Percentiles rank a stretch among this genome's conserved stretches.
Conservation (phyloP, 2,329 filamentous ascomycete genomes). For the Microdochium nivale region DNA sequence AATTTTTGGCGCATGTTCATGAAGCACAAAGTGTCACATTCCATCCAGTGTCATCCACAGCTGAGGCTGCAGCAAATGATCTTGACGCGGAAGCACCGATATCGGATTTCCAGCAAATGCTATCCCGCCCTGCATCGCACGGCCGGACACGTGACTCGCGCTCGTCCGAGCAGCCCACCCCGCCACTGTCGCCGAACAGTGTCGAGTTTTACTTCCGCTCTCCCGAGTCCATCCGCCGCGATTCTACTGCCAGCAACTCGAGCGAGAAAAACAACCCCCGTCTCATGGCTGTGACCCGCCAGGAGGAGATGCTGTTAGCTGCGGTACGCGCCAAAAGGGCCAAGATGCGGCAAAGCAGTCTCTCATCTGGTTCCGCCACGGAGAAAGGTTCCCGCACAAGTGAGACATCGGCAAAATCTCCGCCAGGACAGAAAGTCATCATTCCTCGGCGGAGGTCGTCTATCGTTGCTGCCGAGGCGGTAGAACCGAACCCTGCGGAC, state of each 20-base stretch:
- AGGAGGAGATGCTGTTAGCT: constrained; percentile 50
- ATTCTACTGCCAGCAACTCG: constrained; percentile 11
- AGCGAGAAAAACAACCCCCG: constrained; percentile 26
- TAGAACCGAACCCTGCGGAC: neutral
- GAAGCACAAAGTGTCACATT: constrained; percentile 31
- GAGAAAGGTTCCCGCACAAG: neutral
- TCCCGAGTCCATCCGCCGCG: constrained; percentile 23
- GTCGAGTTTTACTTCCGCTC: constrained; percentile 39
- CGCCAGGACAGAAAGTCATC: constrained; percentile 21
- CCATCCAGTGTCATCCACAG: constrained; percentile 19
- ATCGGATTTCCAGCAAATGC: constrained; percentile 5
- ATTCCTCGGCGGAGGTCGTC: constrained; percentile 1
- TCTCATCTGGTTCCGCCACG: neutral
- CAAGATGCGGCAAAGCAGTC: constrained; percentile 31
- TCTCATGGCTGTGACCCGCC: constrained; percentile 48
- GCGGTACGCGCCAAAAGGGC: constrained; percentile 49
- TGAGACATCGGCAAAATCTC: constrained; percentile 25
- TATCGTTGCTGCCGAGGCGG: neutral
- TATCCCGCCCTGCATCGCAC: constrained; percentile 7
- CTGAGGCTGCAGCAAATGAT: constrained; percentile 9
- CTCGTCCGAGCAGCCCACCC: constrained; percentile 33
- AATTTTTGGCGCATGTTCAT: constrained; percentile 22
- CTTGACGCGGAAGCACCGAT: neutral
- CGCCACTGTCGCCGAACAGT: constrained; percentile 42
- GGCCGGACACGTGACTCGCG: constrained; percentile 12